Percentiles rank a stretch among this genome's conserved stretches.
phyloP scores from a whole-genome alignment of 208 protist species.

The Crithidia brevicula region DNA sequence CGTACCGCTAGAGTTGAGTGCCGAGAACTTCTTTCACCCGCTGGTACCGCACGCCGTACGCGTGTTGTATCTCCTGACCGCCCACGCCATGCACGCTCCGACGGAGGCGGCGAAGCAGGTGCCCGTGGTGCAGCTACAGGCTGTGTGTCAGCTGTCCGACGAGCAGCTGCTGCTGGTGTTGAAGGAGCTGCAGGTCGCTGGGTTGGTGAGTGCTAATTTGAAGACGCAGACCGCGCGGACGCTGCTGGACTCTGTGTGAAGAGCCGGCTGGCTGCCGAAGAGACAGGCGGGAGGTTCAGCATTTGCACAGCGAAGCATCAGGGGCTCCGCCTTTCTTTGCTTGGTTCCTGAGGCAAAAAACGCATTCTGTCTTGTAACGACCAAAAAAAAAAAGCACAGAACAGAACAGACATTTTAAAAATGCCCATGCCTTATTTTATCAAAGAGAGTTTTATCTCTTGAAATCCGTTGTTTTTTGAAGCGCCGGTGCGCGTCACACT shows the following conservation, averaged over 20 bases:
- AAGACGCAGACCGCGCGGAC: slow-evolving; percentile 45
- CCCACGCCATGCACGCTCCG: slow-evolving; percentile 38
- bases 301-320: no score
- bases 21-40: slow-evolving; percentile 62
- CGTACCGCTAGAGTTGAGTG: slow-evolving; percentile 1
- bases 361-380: no score
- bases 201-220: slow-evolving; percentile 44
- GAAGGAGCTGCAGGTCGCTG: slow-evolving; percentile 55
- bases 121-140: slow-evolving; percentile 57
- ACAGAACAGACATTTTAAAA: background rate
- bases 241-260: slow-evolving; percentile 29
- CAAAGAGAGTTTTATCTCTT: no score
- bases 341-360: no score
- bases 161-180: slow-evolving; percentile 55
- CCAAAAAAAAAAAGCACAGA: no score
- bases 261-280: slow-evolving; percentile 13
- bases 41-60: slow-evolving; percentile 56
- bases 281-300: background rate
- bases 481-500: no score
- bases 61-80: slow-evolving; percentile 61
- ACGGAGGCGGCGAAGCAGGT: slow-evolving; percentile 53
- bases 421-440: background rate
- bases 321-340: no score
- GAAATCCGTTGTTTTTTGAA: no score
- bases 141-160: slow-evolving; percentile 65